Conservation (phyloP, 1,284 basidiomycete genomes). For the Leccinum insolens region DNA sequence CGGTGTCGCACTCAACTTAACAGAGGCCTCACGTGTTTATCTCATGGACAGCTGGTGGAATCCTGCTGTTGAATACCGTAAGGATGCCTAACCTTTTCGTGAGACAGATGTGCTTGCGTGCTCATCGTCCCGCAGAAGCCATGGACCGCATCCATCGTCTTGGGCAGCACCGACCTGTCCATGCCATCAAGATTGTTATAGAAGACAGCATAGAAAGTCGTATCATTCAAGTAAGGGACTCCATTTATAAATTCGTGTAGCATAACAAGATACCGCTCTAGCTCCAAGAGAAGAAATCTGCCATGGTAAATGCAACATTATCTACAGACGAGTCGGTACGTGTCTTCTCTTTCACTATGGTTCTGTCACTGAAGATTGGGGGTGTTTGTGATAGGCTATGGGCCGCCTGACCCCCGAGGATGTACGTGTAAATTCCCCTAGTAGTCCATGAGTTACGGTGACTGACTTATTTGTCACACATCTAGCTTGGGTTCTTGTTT, state of each 20-base stretch:
- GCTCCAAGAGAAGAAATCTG: slow-evolving; percentile 93
- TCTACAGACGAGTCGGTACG: slow-evolving; percentile 75
- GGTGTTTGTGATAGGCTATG: slow-evolving; percentile 63
- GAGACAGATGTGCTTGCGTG: slow-evolving; percentile 8
- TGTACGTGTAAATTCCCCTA: slow-evolving; percentile 51
- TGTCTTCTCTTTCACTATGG: slow-evolving; percentile 13
- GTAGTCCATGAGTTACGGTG: slow-evolving; percentile 1
- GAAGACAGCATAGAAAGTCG: slow-evolving; percentile 97
- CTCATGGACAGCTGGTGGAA: slow-evolving; percentile 95
- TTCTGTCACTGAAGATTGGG: slow-evolving; percentile 24
- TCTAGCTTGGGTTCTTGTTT: slow-evolving; percentile 75
- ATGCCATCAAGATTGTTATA: slow-evolving; percentile 92
- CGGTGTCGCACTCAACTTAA: slow-evolving; percentile 92
- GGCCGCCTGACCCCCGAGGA: slow-evolving; percentile 89
- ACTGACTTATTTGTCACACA: slow-evolving; percentile 10
- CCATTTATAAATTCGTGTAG: neutral
- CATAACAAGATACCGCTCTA: slow-evolving; percentile 33
- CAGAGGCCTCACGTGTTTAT: slow-evolving; percentile 93
- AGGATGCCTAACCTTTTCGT: slow-evolving; percentile 30
- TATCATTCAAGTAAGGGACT: slow-evolving; percentile 67
- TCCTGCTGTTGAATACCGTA: slow-evolving; percentile 81
- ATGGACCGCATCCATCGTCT: slow-evolving; percentile 96
- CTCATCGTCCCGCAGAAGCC: slow-evolving; percentile 64
- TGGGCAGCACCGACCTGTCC: slow-evolving; percentile 90
- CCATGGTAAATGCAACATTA: slow-evolving; percentile 81